Percentiles rank a stretch among this genome's conserved stretches.
Evolutionary conservation across 805 yeast species (phyloP).

Genomic region (Yarrowia osloensis): DNA sequence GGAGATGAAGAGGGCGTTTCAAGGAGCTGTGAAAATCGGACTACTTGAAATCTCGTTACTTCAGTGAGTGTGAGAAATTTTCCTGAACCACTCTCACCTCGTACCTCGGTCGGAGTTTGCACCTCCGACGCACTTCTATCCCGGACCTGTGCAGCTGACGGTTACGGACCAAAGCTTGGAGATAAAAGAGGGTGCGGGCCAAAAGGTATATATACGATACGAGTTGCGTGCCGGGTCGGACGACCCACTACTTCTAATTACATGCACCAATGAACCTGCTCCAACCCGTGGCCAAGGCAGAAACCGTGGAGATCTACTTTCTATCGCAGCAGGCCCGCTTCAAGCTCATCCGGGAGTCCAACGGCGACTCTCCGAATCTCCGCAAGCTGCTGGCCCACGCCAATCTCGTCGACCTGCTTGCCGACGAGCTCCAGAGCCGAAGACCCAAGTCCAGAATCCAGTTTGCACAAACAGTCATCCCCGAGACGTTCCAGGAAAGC

Average conservation of each 20-base stretch:
- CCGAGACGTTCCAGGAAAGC: neutral
- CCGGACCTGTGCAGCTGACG: neutral
- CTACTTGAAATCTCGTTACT: too few relatives aligned
- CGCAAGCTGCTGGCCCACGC: constrained; percentile 19
- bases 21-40: too few relatives aligned
- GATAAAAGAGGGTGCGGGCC: neutral
- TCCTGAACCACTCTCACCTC: too few relatives aligned
- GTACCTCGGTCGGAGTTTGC: neutral
- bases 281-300: neutral
- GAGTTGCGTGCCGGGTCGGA: neutral
- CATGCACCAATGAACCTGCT: neutral
- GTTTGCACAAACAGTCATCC: neutral
- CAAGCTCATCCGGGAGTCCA: constrained; percentile 9
- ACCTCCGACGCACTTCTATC: neutral
- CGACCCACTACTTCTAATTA: neutral
- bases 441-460: neutral
- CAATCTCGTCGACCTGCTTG: constrained; percentile 6
- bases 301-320: constrained; percentile 2
- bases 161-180: neutral
- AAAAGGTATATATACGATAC: neutral
- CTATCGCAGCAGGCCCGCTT: neutral
- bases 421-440: constrained; percentile 2
- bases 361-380: constrained; percentile 13
- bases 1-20: too few relatives aligned
- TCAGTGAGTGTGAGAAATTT: too few relatives aligned